Evolutionary conservation across 2,329 filamentous ascomycete genomes (phyloP).

Genomic region (Fusarium dlaminii): DNA sequence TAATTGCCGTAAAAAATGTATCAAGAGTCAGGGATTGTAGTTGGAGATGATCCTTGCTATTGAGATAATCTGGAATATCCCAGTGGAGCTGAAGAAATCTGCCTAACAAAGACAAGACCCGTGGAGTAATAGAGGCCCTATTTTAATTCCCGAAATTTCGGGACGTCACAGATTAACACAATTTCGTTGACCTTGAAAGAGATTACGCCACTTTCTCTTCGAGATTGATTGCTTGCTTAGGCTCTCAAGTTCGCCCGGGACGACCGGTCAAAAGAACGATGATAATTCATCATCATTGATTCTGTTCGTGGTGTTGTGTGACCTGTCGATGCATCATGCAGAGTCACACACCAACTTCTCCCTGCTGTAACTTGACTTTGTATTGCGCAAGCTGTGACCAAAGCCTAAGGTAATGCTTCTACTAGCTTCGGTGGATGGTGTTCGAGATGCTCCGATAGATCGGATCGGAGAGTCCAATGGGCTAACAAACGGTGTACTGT

Average conservation of each 20-base stretch:
- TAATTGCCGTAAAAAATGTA: neutral
- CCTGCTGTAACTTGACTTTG: neutral
- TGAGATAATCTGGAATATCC: slow-evolving; percentile 13
- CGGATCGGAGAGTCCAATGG: slow-evolving; percentile 18
- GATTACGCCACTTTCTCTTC: slow-evolving; percentile 31
- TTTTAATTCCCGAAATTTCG: slow-evolving; percentile 34
- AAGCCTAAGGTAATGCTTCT: neutral
- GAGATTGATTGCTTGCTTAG: neutral
- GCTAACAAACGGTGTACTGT: slow-evolving; percentile 3
- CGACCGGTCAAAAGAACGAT: slow-evolving; percentile 8
- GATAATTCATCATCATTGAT: slow-evolving; percentile 4
- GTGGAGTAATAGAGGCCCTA: slow-evolving; percentile 14
- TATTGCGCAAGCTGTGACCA: slow-evolving; percentile 8
- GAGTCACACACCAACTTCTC: slow-evolving; percentile 13
- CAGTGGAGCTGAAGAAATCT: slow-evolving; percentile 14
- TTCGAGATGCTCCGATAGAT: slow-evolving; percentile 29
- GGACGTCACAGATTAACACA: slow-evolving; percentile 31
- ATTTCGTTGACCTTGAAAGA: slow-evolving; percentile 7
- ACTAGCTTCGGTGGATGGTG: slow-evolving; percentile 2
- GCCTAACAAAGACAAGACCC: slow-evolving; percentile 17
- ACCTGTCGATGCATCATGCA: slow-evolving; percentile 12
- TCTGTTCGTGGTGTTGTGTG: neutral
- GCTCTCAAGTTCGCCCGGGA: slow-evolving; percentile 3
- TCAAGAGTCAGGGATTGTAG: neutral
- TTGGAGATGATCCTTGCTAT: slow-evolving; percentile 13